phyloP scores from a whole-genome alignment of 2,329 filamentous ascomycete species.

The Blumeriella jaapii region DNA sequence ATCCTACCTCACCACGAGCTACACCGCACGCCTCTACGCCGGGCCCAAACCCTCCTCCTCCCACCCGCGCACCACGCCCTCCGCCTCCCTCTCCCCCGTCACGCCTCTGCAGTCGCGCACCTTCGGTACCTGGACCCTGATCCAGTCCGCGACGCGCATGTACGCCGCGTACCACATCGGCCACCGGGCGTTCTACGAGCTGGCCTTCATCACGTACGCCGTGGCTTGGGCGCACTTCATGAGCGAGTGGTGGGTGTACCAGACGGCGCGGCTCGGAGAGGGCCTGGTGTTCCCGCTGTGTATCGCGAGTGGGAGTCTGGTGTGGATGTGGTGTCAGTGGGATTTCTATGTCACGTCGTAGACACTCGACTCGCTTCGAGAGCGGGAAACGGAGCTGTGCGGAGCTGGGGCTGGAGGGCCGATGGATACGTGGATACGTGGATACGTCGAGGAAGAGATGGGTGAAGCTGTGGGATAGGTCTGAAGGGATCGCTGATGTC shows the following conservation, averaged over 20 bases:
- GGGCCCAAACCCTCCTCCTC: constrained; percentile 36
- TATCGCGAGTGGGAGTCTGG: constrained; percentile 35
- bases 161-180: constrained; percentile 59
- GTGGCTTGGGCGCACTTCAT: constrained; percentile 46
- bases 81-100: constrained; percentile 62
- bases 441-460: no score
- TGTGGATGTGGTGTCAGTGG: constrained; percentile 59
- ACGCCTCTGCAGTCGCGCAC: constrained; percentile 64
- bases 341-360: constrained; percentile 54
- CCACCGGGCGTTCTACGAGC: constrained; percentile 46
- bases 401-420: no score
- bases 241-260: constrained; percentile 71
- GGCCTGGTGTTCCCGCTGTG: constrained; percentile 45
- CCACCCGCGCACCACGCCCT: constrained; percentile 35
- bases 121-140: constrained; percentile 61
- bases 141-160: constrained; percentile 47
- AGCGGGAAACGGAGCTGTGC: no score
- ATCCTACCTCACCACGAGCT: constrained; percentile 67
- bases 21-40: constrained; percentile 80
- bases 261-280: constrained; percentile 54
- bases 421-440: no score
- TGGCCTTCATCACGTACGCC: constrained; percentile 52
- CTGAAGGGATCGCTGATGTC: constrained; percentile 2
- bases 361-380: no score
- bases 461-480: no score